Evolutionary conservation across 73 alveolate genomes (phyloP), one percentile per base, ranked within the genome.

Genomic region (Diophrys sp.): DNA sequence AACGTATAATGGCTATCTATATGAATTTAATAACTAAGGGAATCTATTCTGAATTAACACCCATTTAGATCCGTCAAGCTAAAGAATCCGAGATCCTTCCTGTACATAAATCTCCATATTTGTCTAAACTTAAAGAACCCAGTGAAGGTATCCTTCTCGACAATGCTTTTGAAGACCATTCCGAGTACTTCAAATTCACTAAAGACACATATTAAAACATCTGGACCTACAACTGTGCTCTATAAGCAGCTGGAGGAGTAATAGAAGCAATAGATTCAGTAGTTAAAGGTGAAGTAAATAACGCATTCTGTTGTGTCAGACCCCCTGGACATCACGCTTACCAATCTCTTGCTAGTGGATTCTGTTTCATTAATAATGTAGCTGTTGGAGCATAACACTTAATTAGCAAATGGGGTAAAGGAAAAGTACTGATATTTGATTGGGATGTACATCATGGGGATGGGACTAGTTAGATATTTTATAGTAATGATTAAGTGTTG

Each of bases 381-480:
- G 99, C 98, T 14, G 89, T 95, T 30, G 97, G 95, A 18, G 97
- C 95, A 11, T 81, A 94, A 75, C 87, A 91, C 84, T 92, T 94
- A 31, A 78, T 90, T 53, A 81, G 82, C 62, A 91, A 89, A 69
- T 70, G 81, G 44, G 90, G 89, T 0, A 85, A 80, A 28, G 78
- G 85, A 74, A 90, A 90, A 57, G 90, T 95, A 62, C 94, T 94
- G 70, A 91, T 95, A 32, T 73, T 95, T 29, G 99, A 95, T 81
- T 95, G 99, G 99, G 99, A 95, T 73, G 97, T 95, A 24, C 99
- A 95, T 75, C 95, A 87, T 76, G 99, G 99, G n/a, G 98, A 95
- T 83, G 99, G 99, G n/a, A 95, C 99, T 0, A 86, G 91, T 67
- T 83, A 92, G 56, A 90, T 93, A 1, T 93, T 93, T 85, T 81